Percentiles rank a stretch among this genome's conserved stretches.
Evolutionary conservation across 345 rosid genomes (phyloP).

Genomic region (Salix viminalis): DNA sequence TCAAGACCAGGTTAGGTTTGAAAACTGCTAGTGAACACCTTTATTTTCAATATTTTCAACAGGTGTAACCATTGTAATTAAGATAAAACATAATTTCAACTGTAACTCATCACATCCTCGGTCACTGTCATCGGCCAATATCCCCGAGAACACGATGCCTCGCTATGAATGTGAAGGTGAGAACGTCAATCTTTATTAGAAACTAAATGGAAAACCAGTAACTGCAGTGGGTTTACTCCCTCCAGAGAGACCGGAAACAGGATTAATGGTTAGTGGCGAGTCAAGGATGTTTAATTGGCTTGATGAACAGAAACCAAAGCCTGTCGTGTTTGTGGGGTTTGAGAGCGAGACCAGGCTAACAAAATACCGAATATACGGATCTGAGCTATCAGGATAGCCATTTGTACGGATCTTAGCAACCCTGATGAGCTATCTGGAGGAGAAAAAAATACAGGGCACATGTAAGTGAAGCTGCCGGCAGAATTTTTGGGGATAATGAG

Average conservation of each 20-base stretch:
- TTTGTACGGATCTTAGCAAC: slow-evolving; percentile 25
- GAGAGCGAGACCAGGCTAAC: slow-evolving; percentile 25
- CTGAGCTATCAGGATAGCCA: slow-evolving; percentile 24
- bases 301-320: slow-evolving; percentile 11
- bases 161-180: slow-evolving; percentile 17
- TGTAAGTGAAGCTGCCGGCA: slow-evolving; percentile 16
- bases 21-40: no score
- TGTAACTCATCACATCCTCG: no score
- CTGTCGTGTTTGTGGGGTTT: slow-evolving; percentile 25
- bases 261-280: not conserved
- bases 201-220: slow-evolving; percentile 5
- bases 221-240: slow-evolving; percentile 28
- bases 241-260: not conserved
- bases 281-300: slow-evolving; percentile 19
- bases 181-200: not conserved
- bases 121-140: no score
- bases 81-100: no score
- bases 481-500: slow-evolving; percentile 5
- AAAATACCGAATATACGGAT: slow-evolving; percentile 18
- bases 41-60: no score
- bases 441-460: not conserved
- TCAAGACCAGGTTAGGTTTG: no score
- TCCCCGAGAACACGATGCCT: no score
- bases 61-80: no score
- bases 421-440: slow-evolving; percentile 17